phyloP scores from a whole-genome alignment of 192 early-diverging fungal genomes.

The Physocladia obscura region DNA sequence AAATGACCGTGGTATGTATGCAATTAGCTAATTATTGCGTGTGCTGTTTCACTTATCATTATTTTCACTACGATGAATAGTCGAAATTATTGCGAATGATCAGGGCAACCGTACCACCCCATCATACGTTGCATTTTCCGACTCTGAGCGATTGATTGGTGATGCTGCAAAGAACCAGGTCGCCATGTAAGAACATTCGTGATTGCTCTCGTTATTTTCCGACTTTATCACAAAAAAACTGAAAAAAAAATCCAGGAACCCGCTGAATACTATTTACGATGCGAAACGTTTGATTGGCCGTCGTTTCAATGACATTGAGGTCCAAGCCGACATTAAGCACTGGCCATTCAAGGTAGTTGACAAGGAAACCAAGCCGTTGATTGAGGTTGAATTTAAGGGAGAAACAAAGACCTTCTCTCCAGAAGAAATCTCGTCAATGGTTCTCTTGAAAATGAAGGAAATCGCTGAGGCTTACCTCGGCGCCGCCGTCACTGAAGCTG shows the following conservation, averaged over 20 bases:
- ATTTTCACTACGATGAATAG: too few relatives aligned
- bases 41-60: too few relatives aligned
- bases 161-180: constrained; percentile 99
- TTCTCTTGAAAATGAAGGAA: constrained; percentile 97
- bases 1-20: constrained; percentile 68
- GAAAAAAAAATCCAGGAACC: too few relatives aligned
- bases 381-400: constrained; percentile 92
- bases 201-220: too few relatives aligned
- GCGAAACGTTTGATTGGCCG: constrained; percentile 99
- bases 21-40: too few relatives aligned
- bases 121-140: constrained; percentile 94
- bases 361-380: constrained; percentile 83
- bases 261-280: constrained; percentile 96
- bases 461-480: constrained; percentile 86
- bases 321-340: constrained; percentile 99
- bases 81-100: constrained; percentile 98
- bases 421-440: constrained; percentile 96
- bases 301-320: constrained; percentile 84
- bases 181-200: too few relatives aligned
- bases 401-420: constrained; percentile 95
- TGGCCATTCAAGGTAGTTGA: constrained; percentile 95
- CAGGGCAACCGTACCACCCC: constrained; percentile 99
- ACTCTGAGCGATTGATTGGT: constrained; percentile 96
- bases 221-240: too few relatives aligned
- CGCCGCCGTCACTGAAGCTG: constrained; percentile 82